phyloP scores from a whole-genome alignment of 78 protist genomes.

The Pigoraptor vietnamica region DNA sequence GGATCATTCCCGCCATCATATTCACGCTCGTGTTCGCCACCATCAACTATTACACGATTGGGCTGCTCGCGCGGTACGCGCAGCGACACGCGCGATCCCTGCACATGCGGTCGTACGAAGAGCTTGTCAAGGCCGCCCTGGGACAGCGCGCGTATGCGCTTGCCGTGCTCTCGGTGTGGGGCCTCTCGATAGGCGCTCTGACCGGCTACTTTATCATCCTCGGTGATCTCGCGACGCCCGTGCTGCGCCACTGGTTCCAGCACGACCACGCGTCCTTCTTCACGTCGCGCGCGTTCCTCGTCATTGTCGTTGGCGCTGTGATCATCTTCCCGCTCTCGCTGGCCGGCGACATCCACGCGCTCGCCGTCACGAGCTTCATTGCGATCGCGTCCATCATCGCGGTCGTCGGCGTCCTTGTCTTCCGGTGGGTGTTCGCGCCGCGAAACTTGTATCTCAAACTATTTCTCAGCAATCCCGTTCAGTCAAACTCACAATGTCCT shows the following conservation, averaged over 20 bases:
- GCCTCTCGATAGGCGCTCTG: not conserved
- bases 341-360: not conserved
- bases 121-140: not conserved
- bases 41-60: not conserved
- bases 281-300: not conserved
- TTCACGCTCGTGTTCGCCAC: not conserved
- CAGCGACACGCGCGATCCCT: not conserved
- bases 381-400: not conserved
- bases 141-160: not conserved
- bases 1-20: not conserved
- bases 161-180: not conserved
- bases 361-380: not conserved
- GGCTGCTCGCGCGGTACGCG: not conserved
- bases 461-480: not conserved
- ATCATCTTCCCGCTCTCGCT: not conserved
- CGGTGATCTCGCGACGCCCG: not conserved
- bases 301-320: not conserved
- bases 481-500: not conserved
- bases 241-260: not conserved
- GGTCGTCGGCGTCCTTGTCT: not conserved
- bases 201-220: not conserved
- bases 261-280: not conserved
- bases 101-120: not conserved
- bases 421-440: not conserved
- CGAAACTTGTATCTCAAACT: too few species aligned